These are phyloP conservation scores for Aspergillus sp. DNA, from an alignment of 2,329 filamentous ascomycete genomes.

Conservation along the genomic window DNA sequence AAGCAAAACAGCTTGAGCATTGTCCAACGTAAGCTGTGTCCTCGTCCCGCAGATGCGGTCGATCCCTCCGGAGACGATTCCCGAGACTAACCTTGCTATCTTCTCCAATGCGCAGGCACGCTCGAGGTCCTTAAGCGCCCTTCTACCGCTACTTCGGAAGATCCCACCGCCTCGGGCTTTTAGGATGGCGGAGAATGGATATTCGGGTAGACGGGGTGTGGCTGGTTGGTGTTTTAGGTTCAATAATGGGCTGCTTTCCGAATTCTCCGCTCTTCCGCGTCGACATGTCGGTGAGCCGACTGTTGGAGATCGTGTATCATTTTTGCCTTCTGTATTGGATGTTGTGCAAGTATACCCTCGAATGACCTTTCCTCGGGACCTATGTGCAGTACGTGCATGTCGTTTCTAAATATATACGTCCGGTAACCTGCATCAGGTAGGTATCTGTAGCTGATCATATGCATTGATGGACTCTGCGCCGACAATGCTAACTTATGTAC, in stretches of 20 bases:
- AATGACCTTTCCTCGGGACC: slow-evolving; percentile 14
- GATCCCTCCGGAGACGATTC: background rate
- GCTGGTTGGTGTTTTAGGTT: background rate
- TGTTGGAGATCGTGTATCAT: background rate
- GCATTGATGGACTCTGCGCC: background rate
- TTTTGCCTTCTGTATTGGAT: slow-evolving; percentile 18
- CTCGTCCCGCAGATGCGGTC: background rate
- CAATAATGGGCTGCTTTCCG: background rate
- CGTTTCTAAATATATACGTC: background rate
- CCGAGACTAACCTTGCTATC: slow-evolving; percentile 1
- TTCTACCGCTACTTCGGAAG: slow-evolving; percentile 8
- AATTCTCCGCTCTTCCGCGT: background rate
- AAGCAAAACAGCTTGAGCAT: slow-evolving; percentile 63
- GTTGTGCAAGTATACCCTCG: slow-evolving; percentile 29
- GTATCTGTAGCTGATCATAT: background rate
- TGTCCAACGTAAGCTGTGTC: slow-evolving; percentile 67
- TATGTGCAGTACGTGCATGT: background rate
- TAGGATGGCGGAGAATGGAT: background rate
- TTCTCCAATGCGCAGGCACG: slow-evolving; percentile 19
- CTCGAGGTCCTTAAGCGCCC: slow-evolving; percentile 38
- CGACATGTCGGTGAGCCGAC: background rate
- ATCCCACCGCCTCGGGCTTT: slow-evolving; percentile 13
- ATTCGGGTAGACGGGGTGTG: background rate
- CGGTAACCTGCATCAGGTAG: background rate
- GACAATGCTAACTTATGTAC: background rate